Conservation (phyloP, 129 eudicot genomes). For the Calendula officinalis region DNA sequence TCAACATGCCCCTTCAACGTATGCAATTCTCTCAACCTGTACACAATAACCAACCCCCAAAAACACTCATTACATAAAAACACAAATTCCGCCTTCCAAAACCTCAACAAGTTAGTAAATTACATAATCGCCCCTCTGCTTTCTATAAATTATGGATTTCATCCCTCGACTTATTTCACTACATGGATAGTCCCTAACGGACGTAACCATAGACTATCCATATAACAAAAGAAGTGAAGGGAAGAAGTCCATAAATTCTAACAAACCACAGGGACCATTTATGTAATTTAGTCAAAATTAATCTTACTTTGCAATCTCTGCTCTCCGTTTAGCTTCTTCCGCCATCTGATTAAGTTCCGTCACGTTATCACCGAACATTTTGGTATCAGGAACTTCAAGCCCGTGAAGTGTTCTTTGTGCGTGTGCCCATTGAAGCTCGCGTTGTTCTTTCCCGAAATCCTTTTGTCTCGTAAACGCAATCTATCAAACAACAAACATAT, state of each 20-base stretch:
- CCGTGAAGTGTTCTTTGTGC: conserved; percentile 98
- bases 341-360: conserved; percentile 95
- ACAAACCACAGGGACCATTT: too few species aligned
- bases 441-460: conserved; percentile 92
- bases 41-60: conserved; percentile 14
- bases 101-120: not conserved
- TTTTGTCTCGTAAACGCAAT: conserved; percentile 90
- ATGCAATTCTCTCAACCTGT: conserved; percentile 69
- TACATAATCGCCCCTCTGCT: too few species aligned
- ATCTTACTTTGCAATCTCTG: conserved; percentile 79
- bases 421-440: conserved; percentile 94
- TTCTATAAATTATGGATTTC: too few species aligned
- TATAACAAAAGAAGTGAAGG: too few species aligned
- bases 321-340: conserved; percentile 94
- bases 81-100: not conserved
- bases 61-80: not conserved
- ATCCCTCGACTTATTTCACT: too few species aligned
- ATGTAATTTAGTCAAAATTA: not conserved
- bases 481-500: conserved; percentile 27
- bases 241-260: too few species aligned
- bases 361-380: conserved; percentile 62
- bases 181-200: too few species aligned
- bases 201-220: too few species aligned
- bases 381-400: conserved; percentile 83
- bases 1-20: conserved; percentile 92